A percentile compares a stretch with the other conserved stretches of the same genome.
These are phyloP conservation scores for Paspalum notatum DNA, from an alignment of 176 grass and related monocot species.

Conservation along the genomic window DNA sequence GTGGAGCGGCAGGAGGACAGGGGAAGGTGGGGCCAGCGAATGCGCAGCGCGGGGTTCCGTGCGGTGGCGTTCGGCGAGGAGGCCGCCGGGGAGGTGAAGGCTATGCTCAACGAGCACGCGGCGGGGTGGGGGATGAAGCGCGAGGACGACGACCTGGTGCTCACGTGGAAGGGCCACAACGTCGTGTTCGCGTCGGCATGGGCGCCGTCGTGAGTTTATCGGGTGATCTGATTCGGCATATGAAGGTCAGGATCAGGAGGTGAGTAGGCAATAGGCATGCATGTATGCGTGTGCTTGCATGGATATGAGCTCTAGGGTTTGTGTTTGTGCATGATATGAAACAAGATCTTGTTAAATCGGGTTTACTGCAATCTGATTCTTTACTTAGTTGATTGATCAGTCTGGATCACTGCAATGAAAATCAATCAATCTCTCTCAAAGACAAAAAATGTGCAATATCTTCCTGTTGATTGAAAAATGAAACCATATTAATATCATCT, in stretches of 20 bases:
- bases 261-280: conserved; percentile 25
- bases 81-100: conserved; percentile 73
- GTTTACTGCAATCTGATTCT: conserved; percentile 20
- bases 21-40: conserved; percentile 75
- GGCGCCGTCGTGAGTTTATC: conserved; percentile 54
- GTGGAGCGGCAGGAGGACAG: conserved; percentile 81
- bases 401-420: conserved; percentile 23
- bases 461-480: background rate
- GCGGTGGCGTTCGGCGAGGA: conserved; percentile 75
- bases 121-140: conserved; percentile 97
- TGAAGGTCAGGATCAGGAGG: conserved; percentile 36
- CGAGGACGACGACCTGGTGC: conserved; percentile 91
- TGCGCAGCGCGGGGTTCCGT: conserved; percentile 76
- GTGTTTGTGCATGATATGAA: conserved; percentile 54
- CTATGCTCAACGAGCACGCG: conserved; percentile 90
- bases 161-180: conserved; percentile 98
- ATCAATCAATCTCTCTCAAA: background rate
- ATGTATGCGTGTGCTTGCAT: conserved; percentile 6
- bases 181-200: conserved; percentile 91
- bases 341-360: conserved; percentile 38
- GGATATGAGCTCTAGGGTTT: conserved; percentile 50
- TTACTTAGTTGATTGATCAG: background rate
- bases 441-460: background rate
- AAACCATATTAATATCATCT: background rate
- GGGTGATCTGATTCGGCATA: background rate